These are phyloP conservation scores for Fraxinus anomala DNA, from an alignment of 257 asterid genomes.

Conservation along the genomic window DNA sequence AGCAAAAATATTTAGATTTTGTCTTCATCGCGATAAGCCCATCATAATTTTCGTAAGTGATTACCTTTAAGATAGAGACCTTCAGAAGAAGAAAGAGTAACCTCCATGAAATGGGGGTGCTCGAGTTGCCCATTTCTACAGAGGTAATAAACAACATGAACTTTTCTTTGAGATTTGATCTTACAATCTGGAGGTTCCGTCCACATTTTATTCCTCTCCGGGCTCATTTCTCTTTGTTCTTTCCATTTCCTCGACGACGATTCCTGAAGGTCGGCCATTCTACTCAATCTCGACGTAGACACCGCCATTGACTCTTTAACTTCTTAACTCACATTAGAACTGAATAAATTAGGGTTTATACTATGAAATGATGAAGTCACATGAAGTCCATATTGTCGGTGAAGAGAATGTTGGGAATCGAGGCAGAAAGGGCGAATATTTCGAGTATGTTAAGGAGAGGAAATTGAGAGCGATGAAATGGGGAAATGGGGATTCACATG, in stretches of 20 bases:
- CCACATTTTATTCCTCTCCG: constrained; percentile 64
- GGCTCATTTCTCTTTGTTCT: constrained; percentile 51
- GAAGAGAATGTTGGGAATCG: neutral
- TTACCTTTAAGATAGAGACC: constrained; percentile 71
- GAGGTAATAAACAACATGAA: constrained; percentile 76
- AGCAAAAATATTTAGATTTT: neutral
- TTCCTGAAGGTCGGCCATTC: neutral
- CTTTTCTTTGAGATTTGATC: constrained; percentile 31
- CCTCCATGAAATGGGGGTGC: constrained; percentile 97
- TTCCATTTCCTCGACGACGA: constrained; percentile 24
- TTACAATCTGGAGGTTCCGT: constrained; percentile 47
- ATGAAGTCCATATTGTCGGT: neutral
- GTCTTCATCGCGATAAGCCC: neutral
- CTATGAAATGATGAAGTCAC: neutral
- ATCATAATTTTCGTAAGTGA: neutral
- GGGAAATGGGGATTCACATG: neutral
- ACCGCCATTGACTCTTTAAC: neutral
- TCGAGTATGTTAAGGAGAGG: neutral
- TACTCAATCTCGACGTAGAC: neutral
- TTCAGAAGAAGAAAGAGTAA: constrained; percentile 61
- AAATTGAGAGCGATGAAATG: neutral
- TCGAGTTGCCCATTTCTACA: constrained; percentile 80
- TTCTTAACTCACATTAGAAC: neutral
- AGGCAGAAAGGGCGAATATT: neutral
- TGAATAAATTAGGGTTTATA: neutral